A percentile compares a stretch with the other conserved stretches of the same genome.
Conservation (phyloP, 352 stramenopile genomes). For the Phytophthora cactorum region DNA sequence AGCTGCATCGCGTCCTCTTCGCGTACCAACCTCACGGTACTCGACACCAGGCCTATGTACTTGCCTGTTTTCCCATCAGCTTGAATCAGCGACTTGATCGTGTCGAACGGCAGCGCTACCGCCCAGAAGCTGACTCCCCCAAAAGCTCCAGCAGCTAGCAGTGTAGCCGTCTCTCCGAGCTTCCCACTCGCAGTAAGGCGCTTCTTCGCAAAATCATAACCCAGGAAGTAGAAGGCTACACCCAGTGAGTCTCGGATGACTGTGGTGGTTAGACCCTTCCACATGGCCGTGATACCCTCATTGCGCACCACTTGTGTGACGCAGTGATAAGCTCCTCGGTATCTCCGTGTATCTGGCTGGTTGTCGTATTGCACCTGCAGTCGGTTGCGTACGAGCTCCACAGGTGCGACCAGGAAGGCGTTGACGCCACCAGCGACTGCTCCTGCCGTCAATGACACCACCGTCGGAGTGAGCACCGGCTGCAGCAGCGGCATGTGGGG, state of each 20-base stretch:
- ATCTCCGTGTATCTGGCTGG: conserved; percentile 46
- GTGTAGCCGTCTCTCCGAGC: conserved; percentile 52
- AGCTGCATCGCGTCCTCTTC: conserved; percentile 67
- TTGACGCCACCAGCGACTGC: conserved; percentile 76
- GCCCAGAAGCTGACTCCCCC: conserved; percentile 88
- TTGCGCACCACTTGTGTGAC: conserved; percentile 60
- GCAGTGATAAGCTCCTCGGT: conserved; percentile 65
- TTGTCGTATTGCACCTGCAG: conserved; percentile 82
- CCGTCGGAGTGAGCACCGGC: conserved; percentile 50
- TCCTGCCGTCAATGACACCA: conserved; percentile 48
- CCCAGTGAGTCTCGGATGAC: conserved; percentile 85
- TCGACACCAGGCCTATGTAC: conserved; percentile 53
- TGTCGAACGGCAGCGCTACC: conserved; percentile 86
- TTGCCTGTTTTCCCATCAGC: conserved; percentile 53
- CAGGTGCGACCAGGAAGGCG: conserved; percentile 71
- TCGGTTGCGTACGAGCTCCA: conserved; percentile 84
- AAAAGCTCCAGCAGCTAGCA: conserved; percentile 73
- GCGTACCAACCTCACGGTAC: conserved; percentile 48
- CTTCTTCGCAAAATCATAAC: conserved; percentile 79
- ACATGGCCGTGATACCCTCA: conserved; percentile 71
- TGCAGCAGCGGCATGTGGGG: conserved; percentile 39
- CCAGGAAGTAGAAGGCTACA: conserved; percentile 87
- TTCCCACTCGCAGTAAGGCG: conserved; percentile 27
- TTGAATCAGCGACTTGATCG: conserved; percentile 86
- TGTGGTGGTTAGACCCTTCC: conserved; percentile 77